Evolutionary conservation across 2,329 filamentous ascomycete genomes (phyloP), one percentile per base, ranked within the genome.

Genomic region (Stylonectria norvegica): DNA sequence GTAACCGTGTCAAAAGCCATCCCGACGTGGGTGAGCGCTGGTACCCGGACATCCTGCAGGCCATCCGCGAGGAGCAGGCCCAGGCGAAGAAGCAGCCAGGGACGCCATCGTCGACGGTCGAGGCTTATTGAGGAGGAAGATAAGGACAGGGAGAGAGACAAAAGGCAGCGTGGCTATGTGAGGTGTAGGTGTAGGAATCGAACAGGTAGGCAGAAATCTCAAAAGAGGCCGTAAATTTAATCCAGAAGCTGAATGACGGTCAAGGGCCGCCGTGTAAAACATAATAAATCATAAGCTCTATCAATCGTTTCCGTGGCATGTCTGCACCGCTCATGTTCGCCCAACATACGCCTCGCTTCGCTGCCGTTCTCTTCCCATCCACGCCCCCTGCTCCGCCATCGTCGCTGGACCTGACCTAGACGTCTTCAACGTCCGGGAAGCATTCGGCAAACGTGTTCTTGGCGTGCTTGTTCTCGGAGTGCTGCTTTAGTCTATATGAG

Each of bases 1-100:
- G 86, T 67, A 95, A 94, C 65, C 70, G 89, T 11, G 75, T 94
- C 53, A 93, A 90, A 74, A 89, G 85, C 51, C 89, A 95, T 67
- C 85, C 84, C 4, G 89, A 94, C 62, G 89, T 95, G 1, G 87
- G 86, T 2, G 85, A 90, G 71, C 72, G 81, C 54, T 94, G 87
- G 80, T 87, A 85, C 59, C 83, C 83, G 3, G 79, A 85, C 30
- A 75, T 82, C 15, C 57, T 81, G 49, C 64, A 63, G 44, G 70
- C 71, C 44, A 78, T 84, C 36, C 72, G 75, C 37, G 75, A 75
- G 53, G 76, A 83, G 61, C 74, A 83, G 66, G 69, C 69, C 22
- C 61, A 49, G 50, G 63, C 66, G 51, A 64, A 59, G 49, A 53
- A 59, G 42, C 57, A 59, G 44, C 50, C 56, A 20, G 41, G 36